Evolutionary conservation across 1,284 basidiomycete species (phyloP), one percentile per base, ranked within the genome.

Genomic region (Pulchroboletus neoregius): DNA sequence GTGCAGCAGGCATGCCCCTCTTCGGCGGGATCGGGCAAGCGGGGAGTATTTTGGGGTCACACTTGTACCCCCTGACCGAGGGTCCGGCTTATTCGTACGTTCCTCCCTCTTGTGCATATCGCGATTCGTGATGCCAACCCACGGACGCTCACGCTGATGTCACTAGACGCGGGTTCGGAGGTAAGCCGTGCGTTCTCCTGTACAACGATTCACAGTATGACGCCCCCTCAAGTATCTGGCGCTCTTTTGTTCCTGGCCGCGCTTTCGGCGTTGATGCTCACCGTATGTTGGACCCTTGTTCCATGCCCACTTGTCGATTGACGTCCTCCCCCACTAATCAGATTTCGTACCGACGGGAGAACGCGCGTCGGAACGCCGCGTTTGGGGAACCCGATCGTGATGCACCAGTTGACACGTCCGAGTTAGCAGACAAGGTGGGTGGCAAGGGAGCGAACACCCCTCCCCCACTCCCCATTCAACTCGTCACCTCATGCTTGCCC

Each of bases 11-110:
- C 0, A 80, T 84, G 31, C 82, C 86, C 2, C 74, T 87, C 60
- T 87, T 84, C 61, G 83, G 84, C 73, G 79, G 81, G 7, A 87
- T 89, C 34, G 85, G 85, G 2, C 86, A 88, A 60, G 78, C 74
- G 46, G 86, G 86, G 12, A 84, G 80, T 52, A 71, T 88, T 27
- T 69, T 88, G 16, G 85, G 85, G 22, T 82, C 84, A 1, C 84
- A 89, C 53, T 59, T 88, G 10, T 87, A 79, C 61, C 86, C 84
- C 0, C 64, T 75, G 24, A 74, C 72, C 0, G 79, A 88, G 39
- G 78, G 78, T 0, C 85, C 86, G 0, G 62, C 65, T 34, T 89
- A 88, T 53, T 74, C 71, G 82, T 85, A 24, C 28, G 43, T 37
- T 2, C 61, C 55, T n/a, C n/a, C n/a, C n/a, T n/a, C n/a, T n/a